Evolutionary conservation across 306 rosid species (phyloP).

Genomic region (Vicia villosa): DNA sequence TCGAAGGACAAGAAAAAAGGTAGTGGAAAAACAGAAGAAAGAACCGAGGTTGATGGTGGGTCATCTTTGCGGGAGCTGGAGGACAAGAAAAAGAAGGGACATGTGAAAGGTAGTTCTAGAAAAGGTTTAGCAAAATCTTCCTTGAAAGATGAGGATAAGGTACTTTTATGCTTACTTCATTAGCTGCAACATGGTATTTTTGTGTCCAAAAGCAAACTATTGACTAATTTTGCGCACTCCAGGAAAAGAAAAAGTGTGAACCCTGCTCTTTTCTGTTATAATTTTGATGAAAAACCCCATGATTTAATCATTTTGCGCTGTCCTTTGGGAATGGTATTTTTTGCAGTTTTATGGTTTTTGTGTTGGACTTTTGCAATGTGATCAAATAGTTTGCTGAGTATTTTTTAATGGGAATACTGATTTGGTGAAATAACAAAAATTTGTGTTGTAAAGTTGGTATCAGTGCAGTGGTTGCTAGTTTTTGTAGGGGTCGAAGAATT

Average conservation of each 20-base stretch:
- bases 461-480: too few species aligned
- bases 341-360: conserved; percentile 8
- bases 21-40: conserved; percentile 54
- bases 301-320: not conserved
- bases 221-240: conserved; percentile 42
- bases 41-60: conserved; percentile 46
- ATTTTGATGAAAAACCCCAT: not conserved
- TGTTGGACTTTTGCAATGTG: conserved; percentile 19
- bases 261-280: not conserved
- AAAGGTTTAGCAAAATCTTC: conserved; percentile 48
- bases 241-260: conserved; percentile 62
- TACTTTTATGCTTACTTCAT: conserved; percentile 28
- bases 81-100: conserved; percentile 54
- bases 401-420: not conserved
- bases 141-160: conserved; percentile 59
- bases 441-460: too few species aligned
- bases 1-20: conserved; percentile 37
- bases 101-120: conserved; percentile 52
- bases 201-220: not conserved
- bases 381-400: not conserved
- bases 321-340: not conserved
- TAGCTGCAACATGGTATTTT: not conserved
- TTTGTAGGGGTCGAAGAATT: too few species aligned
- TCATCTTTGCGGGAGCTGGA: conserved; percentile 49
- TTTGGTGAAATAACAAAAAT: conserved; percentile 22